A percentile compares a stretch with the other conserved stretches of the same genome.
Evolutionary conservation across 768 basidiomycete genomes (phyloP).

Genomic region (Atractiella rhizophila): DNA sequence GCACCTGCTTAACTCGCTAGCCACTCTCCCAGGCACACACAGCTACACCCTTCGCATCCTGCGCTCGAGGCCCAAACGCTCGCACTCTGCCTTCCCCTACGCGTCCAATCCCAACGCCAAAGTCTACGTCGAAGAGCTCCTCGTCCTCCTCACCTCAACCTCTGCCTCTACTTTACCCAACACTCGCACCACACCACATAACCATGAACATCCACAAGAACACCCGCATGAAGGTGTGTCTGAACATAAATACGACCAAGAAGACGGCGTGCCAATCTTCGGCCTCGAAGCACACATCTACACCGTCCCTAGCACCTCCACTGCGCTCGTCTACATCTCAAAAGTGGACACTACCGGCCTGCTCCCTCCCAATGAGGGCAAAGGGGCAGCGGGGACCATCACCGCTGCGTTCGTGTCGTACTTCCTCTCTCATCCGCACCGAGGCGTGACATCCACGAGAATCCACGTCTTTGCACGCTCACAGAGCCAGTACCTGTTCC

Average conservation of each 20-base stretch:
- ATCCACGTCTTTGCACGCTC: conserved; percentile 74
- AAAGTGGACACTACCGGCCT: conserved; percentile 89
- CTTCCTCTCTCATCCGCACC: conserved; percentile 9
- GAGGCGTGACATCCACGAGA: conserved; percentile 30
- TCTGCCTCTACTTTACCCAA: conserved; percentile 15
- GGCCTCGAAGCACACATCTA: conserved; percentile 61
- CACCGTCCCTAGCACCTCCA: conserved; percentile 40
- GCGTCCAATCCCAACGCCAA: conserved; percentile 32
- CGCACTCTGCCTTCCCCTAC: conserved; percentile 43
- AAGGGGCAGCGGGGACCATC: conserved; percentile 34
- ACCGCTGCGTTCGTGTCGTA: conserved; percentile 37
- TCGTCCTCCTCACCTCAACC: conserved; percentile 50
- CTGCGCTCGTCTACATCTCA: conserved; percentile 60
- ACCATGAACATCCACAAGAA: conserved; percentile 13
- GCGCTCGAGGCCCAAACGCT: conserved; percentile 27
- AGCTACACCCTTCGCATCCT: conserved; percentile 1
- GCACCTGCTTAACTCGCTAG: too few relatives aligned
- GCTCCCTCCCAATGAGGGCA: conserved; percentile 17
- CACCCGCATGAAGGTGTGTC: neutral
- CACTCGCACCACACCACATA: conserved; percentile 22
- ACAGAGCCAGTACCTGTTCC: conserved; percentile 79
- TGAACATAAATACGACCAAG: neutral
- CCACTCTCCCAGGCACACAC: neutral
- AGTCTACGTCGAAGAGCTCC: conserved; percentile 46
- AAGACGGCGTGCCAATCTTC: conserved; percentile 32